Conservation (phyloP, 805 yeast species). For the Scheffersomyces lignosus region DNA sequence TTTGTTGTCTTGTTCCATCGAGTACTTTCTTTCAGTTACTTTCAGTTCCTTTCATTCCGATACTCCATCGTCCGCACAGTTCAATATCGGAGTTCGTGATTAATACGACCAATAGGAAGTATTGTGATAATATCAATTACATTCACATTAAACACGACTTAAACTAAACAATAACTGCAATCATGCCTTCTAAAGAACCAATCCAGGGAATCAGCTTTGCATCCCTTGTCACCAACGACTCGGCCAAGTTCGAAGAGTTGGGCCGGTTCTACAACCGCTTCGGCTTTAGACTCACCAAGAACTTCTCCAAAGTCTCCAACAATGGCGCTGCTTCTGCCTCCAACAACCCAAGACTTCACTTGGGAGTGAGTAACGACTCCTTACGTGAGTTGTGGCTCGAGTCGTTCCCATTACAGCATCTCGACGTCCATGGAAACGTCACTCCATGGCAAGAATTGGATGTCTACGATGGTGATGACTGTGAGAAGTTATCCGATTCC, state of each 20-base stretch:
- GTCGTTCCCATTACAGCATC: slow-evolving; percentile 53
- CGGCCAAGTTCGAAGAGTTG: slow-evolving; percentile 45
- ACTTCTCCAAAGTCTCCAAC: slow-evolving; percentile 53
- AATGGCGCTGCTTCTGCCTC: slow-evolving; percentile 27
- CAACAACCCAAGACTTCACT: slow-evolving; percentile 27
- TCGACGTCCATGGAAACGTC: slow-evolving; percentile 31
- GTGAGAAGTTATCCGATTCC: slow-evolving; percentile 25
- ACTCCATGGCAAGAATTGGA: slow-evolving; percentile 43
- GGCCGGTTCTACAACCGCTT: slow-evolving; percentile 57
- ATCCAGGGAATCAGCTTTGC: slow-evolving; percentile 33
- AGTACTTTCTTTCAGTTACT: too few relatives aligned
- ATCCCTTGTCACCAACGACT: slow-evolving; percentile 59
- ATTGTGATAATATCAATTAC: too few relatives aligned
- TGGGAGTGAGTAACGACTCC: slow-evolving; percentile 67
- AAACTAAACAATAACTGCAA: too few relatives aligned
- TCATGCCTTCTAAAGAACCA: slow-evolving; percentile 4
- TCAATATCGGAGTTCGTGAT: too few relatives aligned
- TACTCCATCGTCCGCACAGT: too few relatives aligned
- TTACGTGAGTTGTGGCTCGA: slow-evolving; percentile 73
- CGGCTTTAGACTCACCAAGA: slow-evolving; percentile 63
- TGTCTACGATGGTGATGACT: slow-evolving; percentile 38
- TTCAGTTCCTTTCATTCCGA: too few relatives aligned
- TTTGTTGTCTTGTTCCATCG: too few relatives aligned
- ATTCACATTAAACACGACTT: too few relatives aligned
- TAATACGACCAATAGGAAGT: too few relatives aligned